phyloP scores from a whole-genome alignment of 768 basidiomycete species.

The Phanerodontia chrysosporium region DNA sequence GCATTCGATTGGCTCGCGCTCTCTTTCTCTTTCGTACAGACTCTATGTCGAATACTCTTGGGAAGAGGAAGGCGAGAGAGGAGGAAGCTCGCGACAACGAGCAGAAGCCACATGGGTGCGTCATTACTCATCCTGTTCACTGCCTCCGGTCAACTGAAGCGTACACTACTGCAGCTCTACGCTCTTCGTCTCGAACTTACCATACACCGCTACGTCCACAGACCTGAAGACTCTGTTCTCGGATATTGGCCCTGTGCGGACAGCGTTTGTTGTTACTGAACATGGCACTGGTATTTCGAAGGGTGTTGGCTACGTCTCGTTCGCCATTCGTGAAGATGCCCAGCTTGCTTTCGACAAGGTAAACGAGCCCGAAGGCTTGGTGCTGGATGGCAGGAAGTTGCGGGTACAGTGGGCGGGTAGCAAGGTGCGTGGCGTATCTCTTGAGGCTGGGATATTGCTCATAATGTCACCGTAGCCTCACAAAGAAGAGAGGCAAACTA shows the following conservation, averaged over 20 bases:
- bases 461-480: neutral
- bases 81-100: slow-evolving; percentile 20
- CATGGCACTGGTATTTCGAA: slow-evolving; percentile 74
- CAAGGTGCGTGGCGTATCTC: slow-evolving; percentile 46
- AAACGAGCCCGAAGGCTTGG: slow-evolving; percentile 53
- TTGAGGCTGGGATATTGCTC: slow-evolving; percentile 1
- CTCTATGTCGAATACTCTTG: slow-evolving; percentile 23
- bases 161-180: slow-evolving; percentile 52
- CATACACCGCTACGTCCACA: slow-evolving; percentile 84
- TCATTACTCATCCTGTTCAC: neutral
- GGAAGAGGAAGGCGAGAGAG: slow-evolving; percentile 42
- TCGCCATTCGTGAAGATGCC: slow-evolving; percentile 87
- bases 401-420: slow-evolving; percentile 77
- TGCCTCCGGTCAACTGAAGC: neutral
- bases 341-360: slow-evolving; percentile 65
- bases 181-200: slow-evolving; percentile 89
- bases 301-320: slow-evolving; percentile 95
- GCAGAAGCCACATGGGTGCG: slow-evolving; percentile 32
- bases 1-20: neutral
- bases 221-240: slow-evolving; percentile 93
- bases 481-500: slow-evolving; percentile 36
- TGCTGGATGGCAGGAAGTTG: slow-evolving; percentile 62
- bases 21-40: neutral
- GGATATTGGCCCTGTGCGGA: slow-evolving; percentile 89
- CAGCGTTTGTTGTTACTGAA: slow-evolving; percentile 89